A percentile compares a stretch with the other conserved stretches of the same genome.
Evolutionary conservation across 2,329 filamentous ascomycete genomes (phyloP).

Genomic region (Fusarium xyrophilum): DNA sequence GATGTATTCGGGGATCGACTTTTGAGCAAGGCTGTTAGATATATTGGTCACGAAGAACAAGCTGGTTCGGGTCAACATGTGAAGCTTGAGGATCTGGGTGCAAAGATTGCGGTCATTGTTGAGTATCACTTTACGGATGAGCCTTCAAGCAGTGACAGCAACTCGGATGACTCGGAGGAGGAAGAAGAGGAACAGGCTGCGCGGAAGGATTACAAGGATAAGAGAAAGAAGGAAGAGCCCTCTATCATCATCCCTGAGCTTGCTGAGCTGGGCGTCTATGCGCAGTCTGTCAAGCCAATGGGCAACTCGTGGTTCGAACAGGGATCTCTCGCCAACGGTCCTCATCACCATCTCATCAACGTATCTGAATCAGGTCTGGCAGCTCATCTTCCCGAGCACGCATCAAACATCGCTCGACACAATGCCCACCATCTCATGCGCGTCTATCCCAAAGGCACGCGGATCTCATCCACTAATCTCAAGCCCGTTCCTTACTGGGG

Average conservation of each 20-base stretch:
- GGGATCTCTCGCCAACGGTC: constrained; percentile 58
- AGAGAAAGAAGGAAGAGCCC: constrained; percentile 56
- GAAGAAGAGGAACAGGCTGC: constrained; percentile 55
- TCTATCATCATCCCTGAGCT: constrained; percentile 68
- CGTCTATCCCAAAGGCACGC: constrained; percentile 72
- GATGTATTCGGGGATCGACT: constrained; percentile 68
- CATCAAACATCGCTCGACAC: constrained; percentile 61
- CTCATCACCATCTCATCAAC: constrained; percentile 72
- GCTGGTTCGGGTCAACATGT: constrained; percentile 60
- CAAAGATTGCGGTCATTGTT: constrained; percentile 71
- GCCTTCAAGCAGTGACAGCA: constrained; percentile 49
- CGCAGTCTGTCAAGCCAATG: constrained; percentile 71
- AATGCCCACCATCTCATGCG: constrained; percentile 73
- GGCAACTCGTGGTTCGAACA: constrained; percentile 70
- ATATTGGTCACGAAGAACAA: constrained; percentile 64
- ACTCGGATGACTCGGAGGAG: constrained; percentile 45
- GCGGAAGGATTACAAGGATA: constrained; percentile 59
- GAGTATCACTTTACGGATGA: constrained; percentile 69
- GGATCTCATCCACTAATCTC: constrained; percentile 71
- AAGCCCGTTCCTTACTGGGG: constrained; percentile 70
- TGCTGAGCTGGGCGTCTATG: constrained; percentile 70
- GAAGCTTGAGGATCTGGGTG: constrained; percentile 63
- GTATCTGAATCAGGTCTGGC: constrained; percentile 68
- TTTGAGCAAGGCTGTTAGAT: constrained; percentile 62
- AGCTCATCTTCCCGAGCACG: constrained; percentile 56